Percentiles rank a stretch among this genome's conserved stretches.
phyloP scores from a whole-genome alignment of 805 yeast species.

The Citeromyces matritensis region DNA sequence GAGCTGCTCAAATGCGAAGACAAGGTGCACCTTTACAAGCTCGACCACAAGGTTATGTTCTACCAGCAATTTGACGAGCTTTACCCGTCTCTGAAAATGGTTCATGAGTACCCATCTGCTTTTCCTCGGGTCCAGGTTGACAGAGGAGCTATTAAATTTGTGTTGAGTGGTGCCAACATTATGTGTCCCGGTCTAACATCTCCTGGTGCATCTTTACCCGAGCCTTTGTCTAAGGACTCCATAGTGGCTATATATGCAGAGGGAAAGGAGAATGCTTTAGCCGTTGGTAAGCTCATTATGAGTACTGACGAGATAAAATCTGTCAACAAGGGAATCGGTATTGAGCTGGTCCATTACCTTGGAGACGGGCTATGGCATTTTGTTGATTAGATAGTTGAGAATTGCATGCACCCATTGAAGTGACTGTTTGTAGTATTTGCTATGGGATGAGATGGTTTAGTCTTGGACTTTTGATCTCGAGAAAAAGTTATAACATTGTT shows the following conservation, averaged over 20 bases:
- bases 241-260: constrained; percentile 80
- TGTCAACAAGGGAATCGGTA: constrained; percentile 78
- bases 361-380: constrained; percentile 85
- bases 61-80: constrained; percentile 73
- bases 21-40: constrained; percentile 61
- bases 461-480: too few species aligned
- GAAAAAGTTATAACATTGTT: too few species aligned
- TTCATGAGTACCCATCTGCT: constrained; percentile 69
- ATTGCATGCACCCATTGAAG: too few species aligned
- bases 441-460: too few species aligned
- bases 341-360: constrained; percentile 67
- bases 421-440: too few species aligned
- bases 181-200: constrained; percentile 95
- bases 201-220: constrained; percentile 73
- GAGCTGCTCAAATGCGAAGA: constrained; percentile 80
- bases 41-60: constrained; percentile 60
- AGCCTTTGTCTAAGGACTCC: constrained; percentile 48
- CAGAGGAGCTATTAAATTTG: constrained; percentile 92
- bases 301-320: constrained; percentile 77
- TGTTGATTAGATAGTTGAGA: too few species aligned
- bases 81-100: constrained; percentile 59
- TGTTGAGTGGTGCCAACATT: constrained; percentile 88
- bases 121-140: constrained; percentile 87
- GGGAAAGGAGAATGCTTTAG: constrained; percentile 83
- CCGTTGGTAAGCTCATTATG: constrained; percentile 80